Base-by-base conservation (phyloP, 306 rosid species). In the Cucurbita moschata region DNA sequence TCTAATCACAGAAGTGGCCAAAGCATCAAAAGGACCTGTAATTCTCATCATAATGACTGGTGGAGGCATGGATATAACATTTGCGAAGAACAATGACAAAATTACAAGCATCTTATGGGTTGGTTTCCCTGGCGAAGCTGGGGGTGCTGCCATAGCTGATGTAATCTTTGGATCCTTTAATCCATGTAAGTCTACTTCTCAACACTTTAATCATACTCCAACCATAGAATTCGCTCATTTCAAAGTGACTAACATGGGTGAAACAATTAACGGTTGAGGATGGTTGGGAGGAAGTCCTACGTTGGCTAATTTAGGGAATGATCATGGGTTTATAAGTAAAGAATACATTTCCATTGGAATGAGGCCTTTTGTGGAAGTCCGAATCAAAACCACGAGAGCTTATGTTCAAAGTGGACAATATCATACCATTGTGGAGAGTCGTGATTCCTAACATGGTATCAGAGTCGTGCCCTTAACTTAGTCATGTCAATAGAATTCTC, bases 71-170 rank as follows among this genome's bases (percentile, higher is more conserved):
- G 99, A 94, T 63, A 77, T 94, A 44, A 81, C 96, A 57, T 94
- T 91, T 77, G 99, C 99, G 1, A 94, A 91, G 80, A 78, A 50
- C 63, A 69, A 86, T 68, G 81, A 74, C 38, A 94, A 94, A 77
- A 85, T 94, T 52, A 78, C 88, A n/a, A 91, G 97, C 88, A 94
- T 94, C 76, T 85, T 94, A 4, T 94, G 99, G 99, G 91, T 94
- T 72, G 99, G 99, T 46, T 94, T 87, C 84, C 99, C 99, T 0
- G 99, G 99, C 51, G 96, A 94, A 84, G 99, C 99, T 10, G 99
- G 99, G 64, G 99, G 99, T 80, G 96, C 97, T 53, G 97, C 97
- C 79, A 79, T 94, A 14, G 90, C 99, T 50, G 99, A 94, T 81
- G 87, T 91, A n/a, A 81, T 91, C 74, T 94, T 94, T 26, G 99